These are phyloP conservation scores for Phragmites australis DNA, from an alignment of 176 grass and related monocot genomes.

Conservation along the genomic window DNA sequence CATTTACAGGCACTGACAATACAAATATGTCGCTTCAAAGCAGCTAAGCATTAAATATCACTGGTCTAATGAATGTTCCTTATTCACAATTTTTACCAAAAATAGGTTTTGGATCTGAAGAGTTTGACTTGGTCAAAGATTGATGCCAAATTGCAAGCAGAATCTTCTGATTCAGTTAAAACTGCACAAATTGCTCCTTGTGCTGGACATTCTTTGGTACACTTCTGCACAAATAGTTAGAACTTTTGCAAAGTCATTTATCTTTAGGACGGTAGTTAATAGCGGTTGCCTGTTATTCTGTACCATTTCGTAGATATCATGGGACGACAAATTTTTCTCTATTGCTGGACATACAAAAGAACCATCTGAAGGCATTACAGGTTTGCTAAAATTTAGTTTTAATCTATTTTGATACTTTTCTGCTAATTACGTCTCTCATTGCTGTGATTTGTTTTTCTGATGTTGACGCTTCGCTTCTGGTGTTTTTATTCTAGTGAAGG, in stretches of 20 bases:
- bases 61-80: constrained; percentile 4
- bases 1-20: neutral
- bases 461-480: constrained; percentile 32
- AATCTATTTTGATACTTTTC: constrained; percentile 6
- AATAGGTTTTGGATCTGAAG: constrained; percentile 85
- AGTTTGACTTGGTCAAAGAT: constrained; percentile 92
- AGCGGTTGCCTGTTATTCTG: constrained; percentile 7
- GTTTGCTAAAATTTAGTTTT: constrained; percentile 53
- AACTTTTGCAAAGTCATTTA: constrained; percentile 20
- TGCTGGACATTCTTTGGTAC: constrained; percentile 99
- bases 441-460: constrained; percentile 38
- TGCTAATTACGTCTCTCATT: constrained; percentile 10
- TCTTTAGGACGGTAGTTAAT: constrained; percentile 18
- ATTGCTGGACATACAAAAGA: constrained; percentile 92
- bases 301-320: constrained; percentile 67
- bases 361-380: constrained; percentile 85
- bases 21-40: constrained; percentile 6
- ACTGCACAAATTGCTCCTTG: constrained; percentile 63
- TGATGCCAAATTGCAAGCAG: constrained; percentile 79
- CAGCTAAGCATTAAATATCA: constrained; percentile 12
- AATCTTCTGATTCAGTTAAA: constrained; percentile 52
- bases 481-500: constrained; percentile 86
- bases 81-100: constrained; percentile 22
- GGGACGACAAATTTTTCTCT: constrained; percentile 84
- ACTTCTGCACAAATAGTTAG: neutral